phyloP scores from a whole-genome alignment of 495 filamentous ascomycete species.

The Wilcoxina mikolae region DNA sequence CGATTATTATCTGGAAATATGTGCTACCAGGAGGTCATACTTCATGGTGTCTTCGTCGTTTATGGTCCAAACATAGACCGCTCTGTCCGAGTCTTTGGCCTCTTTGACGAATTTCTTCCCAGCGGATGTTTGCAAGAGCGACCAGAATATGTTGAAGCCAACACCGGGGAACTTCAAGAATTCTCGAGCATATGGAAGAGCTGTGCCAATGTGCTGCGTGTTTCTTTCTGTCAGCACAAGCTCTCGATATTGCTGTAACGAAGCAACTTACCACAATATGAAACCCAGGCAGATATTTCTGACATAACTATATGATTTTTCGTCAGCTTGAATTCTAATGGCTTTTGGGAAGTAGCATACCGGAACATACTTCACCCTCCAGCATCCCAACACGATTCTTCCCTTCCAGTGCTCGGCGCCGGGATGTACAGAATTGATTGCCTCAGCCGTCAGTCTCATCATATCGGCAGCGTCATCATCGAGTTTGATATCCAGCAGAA shows the following conservation, averaged over 20 bases:
- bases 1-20: background rate
- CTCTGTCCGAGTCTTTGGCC: constrained; percentile 37
- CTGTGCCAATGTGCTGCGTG: constrained; percentile 59
- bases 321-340: background rate
- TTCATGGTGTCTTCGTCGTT: constrained; percentile 60
- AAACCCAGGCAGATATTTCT: constrained; percentile 49
- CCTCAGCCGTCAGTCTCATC: constrained; percentile 47
- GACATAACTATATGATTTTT: constrained; percentile 12
- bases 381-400: constrained; percentile 63
- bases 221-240: constrained; percentile 4
- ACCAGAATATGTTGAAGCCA: constrained; percentile 59
- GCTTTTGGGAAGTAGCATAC: constrained; percentile 5
- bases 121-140: constrained; percentile 46
- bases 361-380: constrained; percentile 38
- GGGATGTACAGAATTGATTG: constrained; percentile 40
- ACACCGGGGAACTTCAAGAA: constrained; percentile 49
- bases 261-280: constrained; percentile 37
- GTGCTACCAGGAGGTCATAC: constrained; percentile 30
- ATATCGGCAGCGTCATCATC: constrained; percentile 57
- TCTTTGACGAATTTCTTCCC: constrained; percentile 51
- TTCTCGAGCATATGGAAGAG: constrained; percentile 49
- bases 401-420: constrained; percentile 46
- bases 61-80: constrained; percentile 70
- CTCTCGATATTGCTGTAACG: background rate
- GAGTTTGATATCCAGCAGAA: constrained; percentile 81